Conservation (phyloP, 75 land plant genomes). For the Pinus tabuliformis region DNA sequence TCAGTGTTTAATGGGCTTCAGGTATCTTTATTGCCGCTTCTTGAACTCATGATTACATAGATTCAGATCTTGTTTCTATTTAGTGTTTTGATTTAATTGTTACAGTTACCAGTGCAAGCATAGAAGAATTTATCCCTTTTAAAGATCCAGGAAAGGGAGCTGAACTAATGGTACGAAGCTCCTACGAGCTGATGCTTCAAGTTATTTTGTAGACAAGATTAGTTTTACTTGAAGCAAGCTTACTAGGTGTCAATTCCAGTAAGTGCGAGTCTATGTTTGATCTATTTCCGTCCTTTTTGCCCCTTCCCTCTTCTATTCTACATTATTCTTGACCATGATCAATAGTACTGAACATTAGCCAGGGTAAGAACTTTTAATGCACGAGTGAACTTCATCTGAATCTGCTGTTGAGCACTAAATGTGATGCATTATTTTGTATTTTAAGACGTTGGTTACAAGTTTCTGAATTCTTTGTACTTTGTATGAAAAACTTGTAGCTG, state of each 20-base stretch:
- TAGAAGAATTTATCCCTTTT: not conserved
- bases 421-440: not conserved
- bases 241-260: slow-evolving; percentile 4
- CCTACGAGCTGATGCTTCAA: not conserved
- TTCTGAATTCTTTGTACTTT: not conserved
- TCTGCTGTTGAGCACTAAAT: not conserved
- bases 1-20: slow-evolving; percentile 95
- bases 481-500: not conserved
- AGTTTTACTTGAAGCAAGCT: not conserved
- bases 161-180: not conserved
- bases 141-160: not conserved
- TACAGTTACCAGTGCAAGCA: not conserved
- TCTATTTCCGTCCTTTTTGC: not conserved
- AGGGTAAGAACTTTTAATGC: not conserved
- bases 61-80: not conserved
- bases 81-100: not conserved
- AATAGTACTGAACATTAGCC: not conserved
- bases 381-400: not conserved
- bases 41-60: not conserved
- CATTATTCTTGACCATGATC: not conserved
- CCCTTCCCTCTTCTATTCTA: not conserved
- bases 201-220: not conserved
- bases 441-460: not conserved
- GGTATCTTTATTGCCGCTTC: slow-evolving; percentile 34
- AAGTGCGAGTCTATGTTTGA: not conserved